Evolutionary conservation across 2,329 filamentous ascomycete genomes (phyloP), one percentile per base, ranked within the genome.

Genomic region (Penicillium brevicompactum): DNA sequence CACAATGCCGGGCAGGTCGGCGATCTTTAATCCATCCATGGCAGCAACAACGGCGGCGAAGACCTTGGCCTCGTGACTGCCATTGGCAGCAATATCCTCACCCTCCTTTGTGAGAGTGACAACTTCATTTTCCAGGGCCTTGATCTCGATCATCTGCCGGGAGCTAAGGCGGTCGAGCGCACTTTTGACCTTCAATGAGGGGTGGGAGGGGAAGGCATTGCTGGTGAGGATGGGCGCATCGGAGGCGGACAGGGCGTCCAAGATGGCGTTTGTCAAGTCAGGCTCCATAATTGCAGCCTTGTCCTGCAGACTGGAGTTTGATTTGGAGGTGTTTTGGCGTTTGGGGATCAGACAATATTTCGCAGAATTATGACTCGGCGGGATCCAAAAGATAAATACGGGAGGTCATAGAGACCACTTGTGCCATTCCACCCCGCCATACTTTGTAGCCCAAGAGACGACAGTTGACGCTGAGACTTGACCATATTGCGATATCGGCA

Each of bases 91-190:
- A 68, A 93, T 90, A 63, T 84, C 80, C 70, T 89, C 80, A 11
- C 85, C 90, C 70, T 93, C 90, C 30, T 84, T 76, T 56, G 95
- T 94, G 31, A 97, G 79, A 34, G 87, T 68, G 13, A 88, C 84
- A 68, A 92, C 86, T 71, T 97, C 91, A 49, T 83, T 82, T 64
- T 97, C 92, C 58, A 91, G 82, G 45, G 90, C 88, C 66, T 95
- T 86, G 76, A 96, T 97, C 62, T 83, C 81, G 60, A 97, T 81
- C 91, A 97, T 97, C 48, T 87, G 87, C 66, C 93, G 85, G 56
- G 91, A 94, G 30, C 82, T 83, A 50, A 99, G 84, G 64, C 92
- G 86, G 78, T 97, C 94, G 61, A 97, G 82, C 30, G 91, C 90
- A 60, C 90, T 89, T 80, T 97, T 97, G 70, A 97, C 79, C 56